A percentile compares a stretch with the other conserved stretches of the same genome.
phyloP scores from a whole-genome alignment of 2,329 filamentous ascomycete genomes.

The Claviceps sp. region DNA sequence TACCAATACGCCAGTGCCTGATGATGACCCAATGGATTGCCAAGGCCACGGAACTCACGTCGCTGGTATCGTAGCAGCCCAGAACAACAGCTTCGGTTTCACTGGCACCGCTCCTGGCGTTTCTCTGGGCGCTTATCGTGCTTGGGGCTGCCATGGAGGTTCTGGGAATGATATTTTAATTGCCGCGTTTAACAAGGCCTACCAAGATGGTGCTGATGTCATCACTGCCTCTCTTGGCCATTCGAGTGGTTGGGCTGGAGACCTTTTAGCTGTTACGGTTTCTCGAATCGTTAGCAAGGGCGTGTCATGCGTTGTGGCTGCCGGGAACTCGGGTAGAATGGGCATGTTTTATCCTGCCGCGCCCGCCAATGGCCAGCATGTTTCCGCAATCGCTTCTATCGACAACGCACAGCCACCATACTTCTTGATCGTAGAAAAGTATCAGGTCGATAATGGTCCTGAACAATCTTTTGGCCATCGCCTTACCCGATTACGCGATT shows the following conservation, averaged over 20 bases:
- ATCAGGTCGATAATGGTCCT: conserved; percentile 22
- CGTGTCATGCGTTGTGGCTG: conserved; percentile 38
- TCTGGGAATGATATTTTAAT: conserved; percentile 43
- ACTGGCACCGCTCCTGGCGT: conserved; percentile 44
- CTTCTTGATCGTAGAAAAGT: conserved; percentile 26
- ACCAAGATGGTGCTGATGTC: conserved; percentile 44
- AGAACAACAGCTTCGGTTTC: conserved; percentile 38
- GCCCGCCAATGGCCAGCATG: conserved; percentile 11
- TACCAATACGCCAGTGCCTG: conserved; percentile 27
- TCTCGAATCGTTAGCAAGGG: conserved; percentile 39
- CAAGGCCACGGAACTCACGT: conserved; percentile 49
- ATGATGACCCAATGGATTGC: conserved; percentile 41
- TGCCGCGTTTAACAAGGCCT: conserved; percentile 45
- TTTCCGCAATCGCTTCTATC: conserved; percentile 35
- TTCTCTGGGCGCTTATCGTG: conserved; percentile 41
- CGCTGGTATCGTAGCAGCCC: conserved; percentile 48
- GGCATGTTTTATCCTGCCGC: conserved; percentile 13
- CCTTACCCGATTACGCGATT: conserved; percentile 26
- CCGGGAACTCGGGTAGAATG: conserved; percentile 18
- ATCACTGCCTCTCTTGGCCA: conserved; percentile 43
- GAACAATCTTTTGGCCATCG: conserved; percentile 29
- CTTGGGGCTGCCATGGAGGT: conserved; percentile 40
- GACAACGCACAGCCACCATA: conserved; percentile 32
- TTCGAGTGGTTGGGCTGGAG: conserved; percentile 36
- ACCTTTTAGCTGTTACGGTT: conserved; percentile 35